A percentile compares a stretch with the other conserved stretches of the same genome.
phyloP scores from a whole-genome alignment of 345 rosid genomes.

The Eucalyptus caleyi region DNA sequence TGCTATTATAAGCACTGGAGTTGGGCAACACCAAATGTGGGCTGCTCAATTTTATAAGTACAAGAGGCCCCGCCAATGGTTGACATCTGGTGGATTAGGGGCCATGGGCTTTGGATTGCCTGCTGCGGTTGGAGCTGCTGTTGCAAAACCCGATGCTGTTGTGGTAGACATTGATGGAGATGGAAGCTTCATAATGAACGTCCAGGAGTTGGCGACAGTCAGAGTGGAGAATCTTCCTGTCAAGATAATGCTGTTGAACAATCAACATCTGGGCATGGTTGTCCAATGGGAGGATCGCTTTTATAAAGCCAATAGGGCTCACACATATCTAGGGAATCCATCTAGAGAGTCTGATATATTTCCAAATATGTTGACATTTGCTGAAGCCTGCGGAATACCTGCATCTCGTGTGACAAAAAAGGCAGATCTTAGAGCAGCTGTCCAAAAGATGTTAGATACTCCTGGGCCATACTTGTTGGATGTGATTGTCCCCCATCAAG shows the following conservation, averaged over 20 bases:
- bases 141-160: slow-evolving; percentile 67
- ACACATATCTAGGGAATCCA: slow-evolving; percentile 83
- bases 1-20: slow-evolving; percentile 89
- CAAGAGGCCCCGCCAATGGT: slow-evolving; percentile 79
- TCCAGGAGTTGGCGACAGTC: slow-evolving; percentile 87
- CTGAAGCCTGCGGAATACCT: slow-evolving; percentile 84
- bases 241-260: slow-evolving; percentile 70
- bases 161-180: slow-evolving; percentile 96
- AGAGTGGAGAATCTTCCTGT: slow-evolving; percentile 81
- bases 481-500: slow-evolving; percentile 93
- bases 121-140: slow-evolving; percentile 94
- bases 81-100: slow-evolving; percentile 88
- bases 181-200: slow-evolving; percentile 94
- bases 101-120: slow-evolving; percentile 99
- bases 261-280: slow-evolving; percentile 98
- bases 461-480: slow-evolving; percentile 91
- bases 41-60: slow-evolving; percentile 97
- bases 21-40: slow-evolving; percentile 99
- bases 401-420: slow-evolving; percentile 70
- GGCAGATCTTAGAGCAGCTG: slow-evolving; percentile 57
- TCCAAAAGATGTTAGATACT: slow-evolving; percentile 82
- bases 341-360: slow-evolving; percentile 61
- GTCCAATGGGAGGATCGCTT: slow-evolving; percentile 96
- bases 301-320: slow-evolving; percentile 93
- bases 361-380: slow-evolving; percentile 79